Evolutionary conservation across 2,329 filamentous ascomycete species (phyloP).

Genomic region (Aspergillus terreus): DNA sequence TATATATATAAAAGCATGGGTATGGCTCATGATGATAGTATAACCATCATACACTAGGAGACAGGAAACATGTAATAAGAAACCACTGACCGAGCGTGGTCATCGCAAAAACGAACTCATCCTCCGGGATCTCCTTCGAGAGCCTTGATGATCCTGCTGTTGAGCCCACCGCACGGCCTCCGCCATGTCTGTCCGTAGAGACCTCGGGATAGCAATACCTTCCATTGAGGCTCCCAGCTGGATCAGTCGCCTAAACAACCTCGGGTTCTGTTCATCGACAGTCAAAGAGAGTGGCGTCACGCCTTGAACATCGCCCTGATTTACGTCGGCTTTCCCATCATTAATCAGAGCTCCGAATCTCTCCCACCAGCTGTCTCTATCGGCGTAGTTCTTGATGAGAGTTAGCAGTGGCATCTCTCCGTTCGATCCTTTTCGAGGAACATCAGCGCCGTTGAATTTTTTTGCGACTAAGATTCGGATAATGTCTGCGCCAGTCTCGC

Average conservation of each 20-base stretch:
- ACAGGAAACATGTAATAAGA: no score
- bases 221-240: not conserved
- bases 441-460: not conserved
- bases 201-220: not conserved
- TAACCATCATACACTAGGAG: no score
- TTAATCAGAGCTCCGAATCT: constrained; percentile 1
- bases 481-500: not conserved
- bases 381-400: not conserved
- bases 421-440: not conserved
- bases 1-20: no score
- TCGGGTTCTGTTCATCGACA: not conserved
- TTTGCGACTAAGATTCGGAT: not conserved
- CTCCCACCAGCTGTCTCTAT: not conserved
- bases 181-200: not conserved
- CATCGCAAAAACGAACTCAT: no score
- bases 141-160: not conserved
- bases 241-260: not conserved
- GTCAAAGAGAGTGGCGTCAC: constrained; percentile 2
- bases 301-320: not conserved
- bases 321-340: not conserved
- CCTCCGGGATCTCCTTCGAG: not conserved
- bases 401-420: constrained; percentile 6
- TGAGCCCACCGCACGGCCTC: not conserved
- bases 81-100: no score
- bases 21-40: no score